These are phyloP conservation scores for Neurospora discreta DNA, from an alignment of 495 filamentous ascomycete genomes.

Conservation along the genomic window DNA sequence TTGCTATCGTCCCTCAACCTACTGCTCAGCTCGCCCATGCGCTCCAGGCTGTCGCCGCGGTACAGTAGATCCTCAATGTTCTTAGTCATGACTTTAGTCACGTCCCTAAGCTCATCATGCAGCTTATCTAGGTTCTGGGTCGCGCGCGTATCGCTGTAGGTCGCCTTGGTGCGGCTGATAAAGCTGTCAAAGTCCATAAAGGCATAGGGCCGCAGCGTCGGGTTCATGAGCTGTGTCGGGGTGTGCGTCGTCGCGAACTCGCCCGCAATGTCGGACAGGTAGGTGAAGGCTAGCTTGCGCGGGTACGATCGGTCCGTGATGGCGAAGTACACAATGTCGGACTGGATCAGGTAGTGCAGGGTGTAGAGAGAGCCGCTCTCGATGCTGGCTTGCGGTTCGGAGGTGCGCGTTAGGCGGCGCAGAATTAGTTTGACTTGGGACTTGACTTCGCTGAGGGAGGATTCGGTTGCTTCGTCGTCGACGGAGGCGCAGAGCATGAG, in stretches of 20 bases:
- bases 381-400: constrained; percentile 85
- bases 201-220: constrained; percentile 77
- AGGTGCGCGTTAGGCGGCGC: constrained; percentile 71
- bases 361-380: constrained; percentile 64
- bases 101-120: constrained; percentile 92
- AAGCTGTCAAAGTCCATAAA: constrained; percentile 98
- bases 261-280: constrained; percentile 80
- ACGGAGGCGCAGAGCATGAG: constrained; percentile 90
- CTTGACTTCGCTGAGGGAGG: constrained; percentile 79
- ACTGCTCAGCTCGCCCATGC: constrained; percentile 91
- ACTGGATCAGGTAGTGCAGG: constrained; percentile 79
- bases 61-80: constrained; percentile 99
- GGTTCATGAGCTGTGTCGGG: constrained; percentile 63
- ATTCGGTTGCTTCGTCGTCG: constrained; percentile 65
- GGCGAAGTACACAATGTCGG: constrained; percentile 78
- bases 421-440: constrained; percentile 82
- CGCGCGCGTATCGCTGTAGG: constrained; percentile 88
- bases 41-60: constrained; percentile 84
- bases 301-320: constrained; percentile 91
- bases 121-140: constrained; percentile 77
- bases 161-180: constrained; percentile 83
- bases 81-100: constrained; percentile 99
- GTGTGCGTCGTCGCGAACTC: constrained; percentile 87
- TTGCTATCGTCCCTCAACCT: constrained; percentile 81
- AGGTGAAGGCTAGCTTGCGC: constrained; percentile 96